phyloP scores from a whole-genome alignment of 78 protist genomes.

The Bigelowiella natans region DNA sequence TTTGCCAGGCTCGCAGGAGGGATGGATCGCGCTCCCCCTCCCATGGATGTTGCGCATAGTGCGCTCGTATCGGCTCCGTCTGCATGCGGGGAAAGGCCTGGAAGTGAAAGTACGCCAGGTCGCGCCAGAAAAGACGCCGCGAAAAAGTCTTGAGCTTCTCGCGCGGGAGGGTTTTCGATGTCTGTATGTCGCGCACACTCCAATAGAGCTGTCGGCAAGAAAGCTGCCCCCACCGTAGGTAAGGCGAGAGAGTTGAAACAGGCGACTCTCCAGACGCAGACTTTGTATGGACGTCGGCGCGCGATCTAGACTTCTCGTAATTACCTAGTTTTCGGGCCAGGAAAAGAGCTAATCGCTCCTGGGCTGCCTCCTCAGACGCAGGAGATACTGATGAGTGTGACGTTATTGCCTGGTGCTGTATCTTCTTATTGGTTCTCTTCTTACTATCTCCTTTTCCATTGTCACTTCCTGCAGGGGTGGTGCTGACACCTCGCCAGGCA shows the following conservation, averaged over 20 bases:
- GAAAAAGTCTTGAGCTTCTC: neutral
- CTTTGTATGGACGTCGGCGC: slow-evolving; percentile 2
- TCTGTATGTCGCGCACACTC: neutral
- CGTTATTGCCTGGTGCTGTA: too few species aligned
- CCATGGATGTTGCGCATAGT: neutral
- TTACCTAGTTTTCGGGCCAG: neutral
- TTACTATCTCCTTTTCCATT: neutral
- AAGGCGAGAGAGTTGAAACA: slow-evolving; percentile 5
- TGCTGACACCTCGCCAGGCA: too few species aligned
- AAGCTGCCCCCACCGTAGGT: slow-evolving; percentile 4
- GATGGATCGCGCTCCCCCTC: neutral
- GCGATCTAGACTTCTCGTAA: slow-evolving; percentile 5
- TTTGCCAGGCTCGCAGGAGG: neutral
- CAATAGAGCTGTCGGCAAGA: neutral
- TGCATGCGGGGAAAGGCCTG: slow-evolving; percentile 5
- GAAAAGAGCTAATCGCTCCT: neutral
- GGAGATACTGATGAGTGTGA: too few species aligned
- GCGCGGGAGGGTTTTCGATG: neutral
- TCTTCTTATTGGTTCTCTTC: neutral
- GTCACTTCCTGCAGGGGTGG: neutral
- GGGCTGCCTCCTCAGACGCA: slow-evolving; percentile 5
- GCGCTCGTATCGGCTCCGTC: neutral
- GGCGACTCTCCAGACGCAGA: too few species aligned
- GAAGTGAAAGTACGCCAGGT: slow-evolving; percentile 10
- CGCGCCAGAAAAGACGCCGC: slow-evolving; percentile 14